These are phyloP conservation scores for Cyclotella choctawhatcheeana DNA, from an alignment of 108 stramenopile genomes.

Conservation along the genomic window DNA sequence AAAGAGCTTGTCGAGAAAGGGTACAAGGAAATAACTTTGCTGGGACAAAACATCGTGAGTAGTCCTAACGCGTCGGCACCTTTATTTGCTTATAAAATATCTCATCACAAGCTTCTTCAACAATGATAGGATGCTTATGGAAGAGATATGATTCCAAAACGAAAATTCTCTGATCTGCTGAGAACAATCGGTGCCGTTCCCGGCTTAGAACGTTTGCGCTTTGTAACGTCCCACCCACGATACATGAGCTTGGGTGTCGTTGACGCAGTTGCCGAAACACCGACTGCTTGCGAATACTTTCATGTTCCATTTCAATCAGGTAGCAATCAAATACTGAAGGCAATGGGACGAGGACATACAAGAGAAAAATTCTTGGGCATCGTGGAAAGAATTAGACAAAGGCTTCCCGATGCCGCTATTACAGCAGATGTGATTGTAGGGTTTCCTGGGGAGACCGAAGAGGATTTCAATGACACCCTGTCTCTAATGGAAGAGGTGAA, in stretches of 20 bases:
- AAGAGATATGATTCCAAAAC: conserved; percentile 94
- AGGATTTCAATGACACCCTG: conserved; percentile 92
- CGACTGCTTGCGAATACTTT: conserved; percentile 86
- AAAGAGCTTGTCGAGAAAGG: conserved; percentile 84
- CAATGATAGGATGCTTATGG: conserved; percentile 86
- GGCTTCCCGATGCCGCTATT: conserved; percentile 93
- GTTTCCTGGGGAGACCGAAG: conserved; percentile 98
- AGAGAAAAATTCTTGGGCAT: conserved; percentile 90
- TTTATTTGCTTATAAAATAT: too few relatives aligned
- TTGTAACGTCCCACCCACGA: conserved; percentile 96
- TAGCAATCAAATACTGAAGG: conserved; percentile 81
- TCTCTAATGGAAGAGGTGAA: conserved; percentile 90
- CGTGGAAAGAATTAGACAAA: conserved; percentile 86
- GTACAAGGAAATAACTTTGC: conserved; percentile 93
- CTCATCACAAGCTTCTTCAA: too few relatives aligned
- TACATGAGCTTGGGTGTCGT: conserved; percentile 96
- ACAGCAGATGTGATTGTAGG: conserved; percentile 94
- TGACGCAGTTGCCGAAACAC: conserved; percentile 91
- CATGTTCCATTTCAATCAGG: conserved; percentile 96
- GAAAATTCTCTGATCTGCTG: conserved; percentile 93
- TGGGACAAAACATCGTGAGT: conserved; percentile 93
- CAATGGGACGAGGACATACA: conserved; percentile 97
- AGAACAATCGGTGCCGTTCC: conserved; percentile 73
- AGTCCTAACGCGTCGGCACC: too few relatives aligned
- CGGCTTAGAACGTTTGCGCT: conserved; percentile 90